phyloP scores from a whole-genome alignment of 176 grass and related monocot species.

The Urochloa ruziziensis region DNA sequence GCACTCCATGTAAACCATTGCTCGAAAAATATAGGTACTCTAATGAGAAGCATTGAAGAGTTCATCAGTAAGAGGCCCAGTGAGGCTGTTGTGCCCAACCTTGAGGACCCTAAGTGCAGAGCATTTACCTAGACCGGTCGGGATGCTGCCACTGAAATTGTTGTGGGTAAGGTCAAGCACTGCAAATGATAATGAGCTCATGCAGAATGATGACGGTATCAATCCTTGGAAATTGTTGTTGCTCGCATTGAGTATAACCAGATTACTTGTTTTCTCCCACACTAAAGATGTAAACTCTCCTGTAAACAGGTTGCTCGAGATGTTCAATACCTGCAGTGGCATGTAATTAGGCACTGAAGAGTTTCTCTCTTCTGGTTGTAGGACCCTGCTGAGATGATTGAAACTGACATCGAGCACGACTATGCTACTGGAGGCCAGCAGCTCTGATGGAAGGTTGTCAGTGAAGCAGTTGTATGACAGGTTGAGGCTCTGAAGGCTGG shows the following conservation, averaged over 20 bases:
- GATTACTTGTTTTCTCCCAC: neutral
- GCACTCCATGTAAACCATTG: neutral
- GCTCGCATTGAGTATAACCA: neutral
- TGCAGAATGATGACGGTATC: neutral
- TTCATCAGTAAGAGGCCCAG: constrained; percentile 8
- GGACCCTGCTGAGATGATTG: neutral
- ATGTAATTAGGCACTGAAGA: neutral
- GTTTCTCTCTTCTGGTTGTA: neutral
- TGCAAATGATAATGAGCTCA: neutral
- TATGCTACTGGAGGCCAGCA: constrained; percentile 5
- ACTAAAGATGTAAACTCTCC: neutral
- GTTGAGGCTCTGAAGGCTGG: neutral
- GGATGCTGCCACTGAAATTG: constrained; percentile 14
- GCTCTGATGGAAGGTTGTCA: neutral
- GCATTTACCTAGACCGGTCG: constrained; percentile 1
- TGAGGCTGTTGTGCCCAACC: constrained; percentile 11
- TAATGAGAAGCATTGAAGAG: constrained; percentile 28
- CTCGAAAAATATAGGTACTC: neutral
- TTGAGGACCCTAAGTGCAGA: constrained; percentile 3
- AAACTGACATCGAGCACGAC: constrained; percentile 21
- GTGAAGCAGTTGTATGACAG: constrained; percentile 17
- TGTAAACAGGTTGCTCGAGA: neutral
- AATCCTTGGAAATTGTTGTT: neutral
- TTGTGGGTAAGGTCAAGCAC: neutral
- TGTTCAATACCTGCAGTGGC: neutral